Base-by-base conservation (phyloP, 441 rosid genomes). In the Eutrema salsugineum region DNA sequence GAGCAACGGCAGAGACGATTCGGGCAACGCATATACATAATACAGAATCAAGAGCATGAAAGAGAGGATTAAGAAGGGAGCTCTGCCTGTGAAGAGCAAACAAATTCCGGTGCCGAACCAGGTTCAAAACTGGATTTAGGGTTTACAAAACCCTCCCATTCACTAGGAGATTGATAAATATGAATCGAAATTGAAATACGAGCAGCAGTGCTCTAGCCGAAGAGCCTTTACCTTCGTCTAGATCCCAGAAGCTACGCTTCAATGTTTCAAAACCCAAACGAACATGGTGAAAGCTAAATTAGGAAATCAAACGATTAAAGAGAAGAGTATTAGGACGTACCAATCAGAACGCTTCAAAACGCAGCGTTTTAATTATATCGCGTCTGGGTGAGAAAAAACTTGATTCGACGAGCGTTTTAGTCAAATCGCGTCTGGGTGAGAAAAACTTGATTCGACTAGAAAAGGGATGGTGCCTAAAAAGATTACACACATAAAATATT, bases 181-280 rank as follows among this genome's bases (percentile, higher is more conserved):
- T 6, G 16, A 35, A 20, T 57, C 59, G 36, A 57, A 57, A 73
- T 48, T 33, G 53, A 38, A 14, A 48, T 39, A 33, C 0, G 14
- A 63, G 11, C 57, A 33, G 36, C 16, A 38, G 60, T 47, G n/a
- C n/a, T n/a, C n/a, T n/a, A n/a, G 71, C 60, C 27, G 35, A 58
- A 57, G 50, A 58, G 70, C 44, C 55, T 11, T 50, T 27, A 38
- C 27, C 66, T 73, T 72, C 53, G 53, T 65, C 43, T 50, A 65
- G 71, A 73, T 73, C 71, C 58, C 59, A 62, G 68, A 71, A 71
- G 68, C 46, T 0, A 61, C 43, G 60, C 60, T 65, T 73, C 71
- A 72, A 64, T 72, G 58, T 72, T 64, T 38, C 14, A 50, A 24
- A 46, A 27, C 36, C 44, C 43, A 65, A 65, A 65, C 43, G 71